Base-by-base conservation (phyloP, 1,284 basidiomycete species). In the Heliocybe sulcata region DNA sequence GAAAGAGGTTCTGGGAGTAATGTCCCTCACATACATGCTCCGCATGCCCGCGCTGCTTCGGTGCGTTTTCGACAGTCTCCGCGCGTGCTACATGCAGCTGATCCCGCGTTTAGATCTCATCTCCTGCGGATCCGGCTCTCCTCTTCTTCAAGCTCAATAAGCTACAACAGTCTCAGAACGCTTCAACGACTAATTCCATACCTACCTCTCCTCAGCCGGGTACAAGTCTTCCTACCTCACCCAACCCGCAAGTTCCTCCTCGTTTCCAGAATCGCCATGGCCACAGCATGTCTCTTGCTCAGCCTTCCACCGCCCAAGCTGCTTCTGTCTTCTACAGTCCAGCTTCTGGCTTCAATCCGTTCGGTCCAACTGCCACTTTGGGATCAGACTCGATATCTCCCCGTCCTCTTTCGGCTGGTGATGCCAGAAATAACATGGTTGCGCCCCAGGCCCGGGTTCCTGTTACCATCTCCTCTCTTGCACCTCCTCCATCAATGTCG, bases 71-170 rank as follows among this genome's bases (percentile, higher is more conserved):
- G 52, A 60, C 58, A 12, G 26, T 23, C 20, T 52, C 33, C 45
- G 53, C 52, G 49, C 54, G 35, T 56, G 25, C 14, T 22, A 23
- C 27, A 14, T 11, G 35, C 27, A 14, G 16, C 48, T 57, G 20
- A 54, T 47, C 47, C 51, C 33, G 19, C 45, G 49, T 51, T n/a
- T 63, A 92, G 89, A 89, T 92, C 69, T 92, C 89, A 1, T 90
- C 88, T 20, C 88, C 90, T 23, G 89, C 89, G 6, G 89, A 91
- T 65, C 88, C 90, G 42, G 84, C 85, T 19, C 70, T 92, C 25
- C 73, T 92, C 25, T 77, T 82, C 61, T 91, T 87, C 72, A 91
- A 90, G 66, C 74, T 92, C 47, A 90, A 90, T 69, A 90, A 88
- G 67, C 73, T 92, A 10, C 87, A 90, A 61, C 82, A 85, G 66